Evolutionary conservation across 1,284 basidiomycete species (phyloP), one percentile per base, ranked within the genome.

Genomic region (Rhodotorula sp.): DNA sequence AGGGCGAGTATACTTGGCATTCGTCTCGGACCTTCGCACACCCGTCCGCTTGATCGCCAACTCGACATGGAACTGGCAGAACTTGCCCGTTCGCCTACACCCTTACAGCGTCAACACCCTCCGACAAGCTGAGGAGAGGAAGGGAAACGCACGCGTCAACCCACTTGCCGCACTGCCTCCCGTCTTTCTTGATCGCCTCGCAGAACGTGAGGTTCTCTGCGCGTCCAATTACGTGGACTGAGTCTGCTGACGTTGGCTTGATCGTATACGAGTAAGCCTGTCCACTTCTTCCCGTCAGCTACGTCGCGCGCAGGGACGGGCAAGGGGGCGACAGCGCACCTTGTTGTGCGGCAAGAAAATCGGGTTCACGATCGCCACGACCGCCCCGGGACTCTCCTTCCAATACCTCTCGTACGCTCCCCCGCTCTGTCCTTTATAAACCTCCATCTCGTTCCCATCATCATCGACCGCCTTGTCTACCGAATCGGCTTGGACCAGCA

Each of bases 401-500:
- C 90, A 88, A 81, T 91, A 86, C 72, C 83, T 84, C 79, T 98
- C 95, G 78, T 92, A 99, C 0, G 94, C 94, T 10, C 95, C 94
- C 3, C 87, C 86, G 72, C 91, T 94, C 1, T 95, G 94, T 2
- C 94, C 94, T 70, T 85, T 85, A 79, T 92, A 95, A 0, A 88
- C 75, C 76, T 87, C 90, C 47, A 71, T 72, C 49, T 71, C 67
- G 61, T 62, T 67, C 30, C 71, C 71, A 30, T 68, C 59, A 47
- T 66, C 71, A 62, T 74, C 70, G 68, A 59, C 44, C 30, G 59
- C 34, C n/a, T 56, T 63, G 52, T 77, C 70, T n/a, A 62, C 72
- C n/a, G 77, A 70, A 76, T 97, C 92, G 24, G 93, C 85, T 79
- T 98, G 92, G 77, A 97, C 97, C 30, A 97, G 84, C 53, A 96